Base-by-base conservation (phyloP, 768 basidiomycete species). In the Psilocybe sp. region DNA sequence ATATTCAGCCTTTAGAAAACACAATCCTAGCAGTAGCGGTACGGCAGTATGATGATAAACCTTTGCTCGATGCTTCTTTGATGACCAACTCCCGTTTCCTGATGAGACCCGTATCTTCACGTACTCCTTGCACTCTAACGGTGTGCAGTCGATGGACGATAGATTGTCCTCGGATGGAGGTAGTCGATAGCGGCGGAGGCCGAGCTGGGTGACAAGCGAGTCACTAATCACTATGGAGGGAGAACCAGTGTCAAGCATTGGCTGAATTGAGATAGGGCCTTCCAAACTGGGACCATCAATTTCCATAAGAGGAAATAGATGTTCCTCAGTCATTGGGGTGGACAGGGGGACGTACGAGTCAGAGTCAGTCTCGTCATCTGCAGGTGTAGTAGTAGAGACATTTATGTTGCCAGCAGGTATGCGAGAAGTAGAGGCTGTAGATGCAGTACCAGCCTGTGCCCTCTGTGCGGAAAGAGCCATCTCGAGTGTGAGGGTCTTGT, bases 401-500 rank as follows among this genome's bases (percentile, higher is more conserved):
- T 43, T 18, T 31, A 52, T 16, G 7, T 42, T 19, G 5, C 19
- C 49, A 15, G 38, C 43, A 7, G 32, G 11, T 28, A 12, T 44
- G 14, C 43, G 43, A n/a, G n/a, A n/a, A n/a, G n/a, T n/a, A n/a
- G n/a, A n/a, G n/a, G n/a, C n/a, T n/a, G n/a, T n/a, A n/a, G n/a
- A n/a, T n/a, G n/a, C n/a, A n/a, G n/a, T n/a, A n/a, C n/a, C n/a
- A 49, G 3, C 14, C n/a, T 5, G 46, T 3, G 3, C 41, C 18
- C 15, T 36, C 5, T 52, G 33, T 38, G 55, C 35, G 2, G 35
- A 46, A 1, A 15, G 12, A 1, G 52, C 47, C 13, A 40, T 47
- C 1, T 20, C 41, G 6, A 10, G 11, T n/a, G 52, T 56, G 4
- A 59, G 55, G 4, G 52, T n/a, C 1, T 19, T 34, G 34, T 56